Evolutionary conservation across 768 basidiomycete genomes (phyloP), one percentile per base, ranked within the genome.

Genomic region (Lactifluus echinatus): DNA sequence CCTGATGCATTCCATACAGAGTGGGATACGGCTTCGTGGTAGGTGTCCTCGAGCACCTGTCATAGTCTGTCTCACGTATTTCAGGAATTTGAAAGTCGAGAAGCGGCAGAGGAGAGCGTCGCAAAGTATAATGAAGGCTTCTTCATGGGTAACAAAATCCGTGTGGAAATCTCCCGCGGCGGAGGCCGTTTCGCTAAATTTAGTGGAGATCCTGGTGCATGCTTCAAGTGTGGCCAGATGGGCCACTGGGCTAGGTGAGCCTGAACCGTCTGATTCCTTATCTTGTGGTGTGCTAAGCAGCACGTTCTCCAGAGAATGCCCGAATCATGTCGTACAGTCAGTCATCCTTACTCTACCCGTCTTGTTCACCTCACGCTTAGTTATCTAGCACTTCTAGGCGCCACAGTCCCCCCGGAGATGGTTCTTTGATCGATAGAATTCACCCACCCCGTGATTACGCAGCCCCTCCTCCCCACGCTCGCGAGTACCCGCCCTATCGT

Each of bases 61-160:
- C 4, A n/a, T 34, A n/a, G n/a, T n/a, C n/a, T n/a, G 23, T 23
- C 39, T 58, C 37, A 53, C 23, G 36, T 2, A 36, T 12, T 34
- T 33, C 61, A 93, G 89, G 90, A 92, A 81, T 93, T 93, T 63
- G 89, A 90, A 31, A 84, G 57, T 49, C 79, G 80, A 45, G 84
- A 86, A 64, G 86, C 90, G 39, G 90, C 90, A 1, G 89, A 92
- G 67, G 85, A 89, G 69, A 89, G 89, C 57, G 88, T 93, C 5
- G 80, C 83, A 4, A 91, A 91, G 67, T 93, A 93, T 65, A 80
- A 93, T 61, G 89, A 92, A 74, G 89, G 90, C 1, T 85, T 76
- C 60, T 93, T 93, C 69, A 89, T 93, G 89, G 90, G 91, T 42
- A 91, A 90, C 70, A 91, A 89, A 74, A 91, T 93, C 55, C 83